Base-by-base conservation (phyloP, 768 basidiomycete species). In the Suillus ampliporus region DNA sequence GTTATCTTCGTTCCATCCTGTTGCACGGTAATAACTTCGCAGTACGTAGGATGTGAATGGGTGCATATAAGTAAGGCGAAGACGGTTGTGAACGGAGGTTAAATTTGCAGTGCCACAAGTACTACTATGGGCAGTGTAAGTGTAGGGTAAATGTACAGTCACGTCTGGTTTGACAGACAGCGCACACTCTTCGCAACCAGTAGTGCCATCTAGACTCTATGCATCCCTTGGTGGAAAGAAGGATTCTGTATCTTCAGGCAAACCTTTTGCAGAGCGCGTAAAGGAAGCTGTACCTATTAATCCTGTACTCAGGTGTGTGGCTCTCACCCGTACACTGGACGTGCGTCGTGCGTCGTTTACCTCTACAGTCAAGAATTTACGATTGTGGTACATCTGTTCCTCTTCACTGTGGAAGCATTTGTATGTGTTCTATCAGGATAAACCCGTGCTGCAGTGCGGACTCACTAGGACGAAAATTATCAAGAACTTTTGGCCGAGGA, bases 1-100 rank as follows among this genome's bases (percentile, higher is more conserved):
- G 70, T 97, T 97, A 76, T 98, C 96, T 73, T 97, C 94, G 69
- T 95, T 95, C 97, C 97, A 99, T 65, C 94, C 92, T 37, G 94
- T 97, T n/a, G 88, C 88, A 67, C 86, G 85, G 81, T 94, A 95
- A 77, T 97, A 98, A 74, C 84, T 89, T 65, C 91, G 89, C 41
- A 98, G 82, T 61, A 98, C 90, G 78, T 94, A 93, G 15, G 91
- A 86, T 43, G 92, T 89, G 70, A 94, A 94, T 7, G 93, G 90
- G 77, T 93, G 90, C 93, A 94, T 93, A 50, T 59, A n/a, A n/a
- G n/a, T n/a, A 3, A 31, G 6, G 31, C 31, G 31, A 31, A 31
- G 6, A 3, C 31, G 31, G 31, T 31, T 31, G 31, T 31, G 31
- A n/a, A n/a, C n/a, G n/a, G n/a, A n/a, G n/a, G n/a, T n/a, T n/a